Conservation (phyloP, 176 grass and related monocot species). For the Typha latifolia region DNA sequence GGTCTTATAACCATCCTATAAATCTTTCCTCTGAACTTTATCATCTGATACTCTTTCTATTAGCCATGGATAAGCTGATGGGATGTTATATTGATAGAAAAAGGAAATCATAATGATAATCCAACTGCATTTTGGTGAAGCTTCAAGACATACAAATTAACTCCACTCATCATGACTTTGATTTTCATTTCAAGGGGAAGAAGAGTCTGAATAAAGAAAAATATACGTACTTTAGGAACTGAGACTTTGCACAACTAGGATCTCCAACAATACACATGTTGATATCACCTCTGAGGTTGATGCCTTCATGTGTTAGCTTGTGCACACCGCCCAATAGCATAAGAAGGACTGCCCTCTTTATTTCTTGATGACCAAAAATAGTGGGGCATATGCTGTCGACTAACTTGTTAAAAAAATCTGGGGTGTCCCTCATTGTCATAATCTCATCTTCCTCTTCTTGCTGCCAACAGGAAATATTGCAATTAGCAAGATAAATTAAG, state of each 20-base stretch:
- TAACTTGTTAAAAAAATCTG: constrained; percentile 97
- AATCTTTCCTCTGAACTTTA: too few species aligned
- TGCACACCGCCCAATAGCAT: constrained; percentile 98
- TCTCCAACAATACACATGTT: constrained; percentile 99
- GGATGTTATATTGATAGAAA: too few species aligned
- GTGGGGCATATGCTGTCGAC: constrained; percentile 96
- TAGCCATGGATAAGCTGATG: too few species aligned
- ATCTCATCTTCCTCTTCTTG: constrained; percentile 90
- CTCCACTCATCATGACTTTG: not conserved
- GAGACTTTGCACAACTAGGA: constrained; percentile 94
- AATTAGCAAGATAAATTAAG: too few species aligned
- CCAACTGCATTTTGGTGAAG: too few species aligned
- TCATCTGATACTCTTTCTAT: too few species aligned
- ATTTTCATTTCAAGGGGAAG: not conserved
- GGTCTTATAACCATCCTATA: too few species aligned
- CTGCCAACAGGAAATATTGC: constrained; percentile 19
- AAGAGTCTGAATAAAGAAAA: constrained; percentile 18
- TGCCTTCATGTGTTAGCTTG: constrained; percentile 97
- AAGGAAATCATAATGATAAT: too few species aligned
- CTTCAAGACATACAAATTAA: too few species aligned
- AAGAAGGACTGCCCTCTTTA: constrained; percentile 83
- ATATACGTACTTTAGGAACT: constrained; percentile 87
- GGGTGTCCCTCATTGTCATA: constrained; percentile 76
- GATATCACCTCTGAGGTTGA: constrained; percentile 96
- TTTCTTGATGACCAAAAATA: constrained; percentile 94